A percentile compares a stretch with the other conserved stretches of the same genome.
Evolutionary conservation across 2,329 filamentous ascomycete species (phyloP).

Genomic region (Leptographium wingfieldii): DNA sequence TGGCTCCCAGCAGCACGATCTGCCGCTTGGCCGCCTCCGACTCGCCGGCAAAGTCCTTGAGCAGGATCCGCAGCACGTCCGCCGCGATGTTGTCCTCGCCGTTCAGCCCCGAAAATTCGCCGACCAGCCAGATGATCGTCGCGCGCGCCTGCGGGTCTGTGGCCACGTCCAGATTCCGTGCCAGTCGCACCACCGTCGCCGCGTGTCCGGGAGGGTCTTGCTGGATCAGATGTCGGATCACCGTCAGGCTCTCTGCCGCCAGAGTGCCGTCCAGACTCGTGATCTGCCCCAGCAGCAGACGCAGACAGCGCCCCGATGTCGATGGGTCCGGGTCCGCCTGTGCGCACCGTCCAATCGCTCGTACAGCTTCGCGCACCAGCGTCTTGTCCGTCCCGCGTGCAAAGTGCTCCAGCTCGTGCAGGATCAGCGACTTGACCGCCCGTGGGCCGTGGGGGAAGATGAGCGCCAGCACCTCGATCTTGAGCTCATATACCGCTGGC

Average conservation of each 20-base stretch:
- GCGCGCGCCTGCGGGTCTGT: slow-evolving; percentile 80
- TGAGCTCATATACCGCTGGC: slow-evolving; percentile 75
- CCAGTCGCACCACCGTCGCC: slow-evolving; percentile 76
- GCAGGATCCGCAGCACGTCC: slow-evolving; percentile 76
- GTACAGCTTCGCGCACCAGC: slow-evolving; percentile 77
- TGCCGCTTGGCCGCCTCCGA: slow-evolving; percentile 79
- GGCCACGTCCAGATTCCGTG: slow-evolving; percentile 81
- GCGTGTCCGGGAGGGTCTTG: slow-evolving; percentile 71
- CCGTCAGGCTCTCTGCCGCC: slow-evolving; percentile 85
- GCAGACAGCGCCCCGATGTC: slow-evolving; percentile 67
- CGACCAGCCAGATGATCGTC: slow-evolving; percentile 94
- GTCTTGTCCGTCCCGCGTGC: slow-evolving; percentile 60
- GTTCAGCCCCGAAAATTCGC: slow-evolving; percentile 75
- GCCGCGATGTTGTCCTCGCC: slow-evolving; percentile 82
- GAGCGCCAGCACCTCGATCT: slow-evolving; percentile 80
- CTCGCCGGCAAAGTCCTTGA: slow-evolving; percentile 70
- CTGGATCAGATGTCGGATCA: slow-evolving; percentile 91
- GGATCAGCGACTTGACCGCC: slow-evolving; percentile 70
- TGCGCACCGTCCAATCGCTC: slow-evolving; percentile 87
- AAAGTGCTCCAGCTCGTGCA: slow-evolving; percentile 92
- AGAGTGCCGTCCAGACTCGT: slow-evolving; percentile 77
- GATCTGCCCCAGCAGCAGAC: slow-evolving; percentile 74
- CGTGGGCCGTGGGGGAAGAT: slow-evolving; percentile 73
- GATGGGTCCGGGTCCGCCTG: slow-evolving; percentile 49
- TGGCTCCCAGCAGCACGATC: slow-evolving; percentile 85